Base-by-base conservation (phyloP, 768 basidiomycete genomes). In the Boletus eberwhitei region DNA sequence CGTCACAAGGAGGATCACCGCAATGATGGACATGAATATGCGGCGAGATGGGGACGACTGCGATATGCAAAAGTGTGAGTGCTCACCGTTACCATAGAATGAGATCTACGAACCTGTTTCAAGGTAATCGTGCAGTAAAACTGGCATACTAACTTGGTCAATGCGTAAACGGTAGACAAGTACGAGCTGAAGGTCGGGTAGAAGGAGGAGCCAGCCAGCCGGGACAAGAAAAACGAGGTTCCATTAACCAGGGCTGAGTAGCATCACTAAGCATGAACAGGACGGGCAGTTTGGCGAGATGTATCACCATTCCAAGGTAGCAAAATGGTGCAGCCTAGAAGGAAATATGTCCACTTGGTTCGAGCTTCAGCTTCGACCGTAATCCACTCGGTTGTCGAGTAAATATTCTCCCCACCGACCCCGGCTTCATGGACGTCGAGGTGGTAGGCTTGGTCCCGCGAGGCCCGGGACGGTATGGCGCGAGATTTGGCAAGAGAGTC, bases 251-350 rank as follows among this genome's bases (percentile, higher is more conserved):
- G n/a, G 17, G 24, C 48, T 48, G 22, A n/a, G 48, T 14, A 26
- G 12, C n/a, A 13, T 37, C 36, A 37, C 29, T 48, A 24, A 37
- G 48, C 24, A 48, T 8, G 13, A n/a, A 48, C 36, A 8, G 48
- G 24, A 48, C 4, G n/a, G 36, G 24, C 9, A 24, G 48, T 26
- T 35, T 9, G 48, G 13, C 16, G 11, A 37, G 24, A 37, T 13
- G 24, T 19, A 37, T 48, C 36, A 48, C 48, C 48, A 2, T 37
- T 48, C 36, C 36, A 48, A 37, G 48, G 48, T 14, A 48, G 12
- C n/a, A 48, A 29, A 26, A 48, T 29, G n/a, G 48, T 24, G 8
- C 48, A 48, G n/a, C 48, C 48, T n/a, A 48, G 48, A n/a, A 48
- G 48, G 36, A 48, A 48, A 26, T 48, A 48, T 2, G n/a, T 14